phyloP scores from a whole-genome alignment of 1,284 basidiomycete species.

The Moesziomyces globuligerus region DNA sequence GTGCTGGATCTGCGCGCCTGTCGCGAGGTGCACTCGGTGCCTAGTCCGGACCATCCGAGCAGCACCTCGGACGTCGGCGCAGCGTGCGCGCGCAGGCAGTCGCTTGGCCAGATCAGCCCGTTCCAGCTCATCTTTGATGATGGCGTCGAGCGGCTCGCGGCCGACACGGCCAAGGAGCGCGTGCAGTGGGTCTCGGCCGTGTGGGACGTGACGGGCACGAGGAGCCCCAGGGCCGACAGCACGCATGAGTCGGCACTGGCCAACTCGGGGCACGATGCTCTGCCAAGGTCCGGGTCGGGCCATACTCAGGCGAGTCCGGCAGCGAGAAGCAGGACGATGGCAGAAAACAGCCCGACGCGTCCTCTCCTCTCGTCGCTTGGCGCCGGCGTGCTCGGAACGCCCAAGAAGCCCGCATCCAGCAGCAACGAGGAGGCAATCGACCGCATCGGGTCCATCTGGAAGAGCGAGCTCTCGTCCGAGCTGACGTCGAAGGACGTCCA shows the following conservation, averaged over 20 bases:
- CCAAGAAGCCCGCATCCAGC: constrained; percentile 16
- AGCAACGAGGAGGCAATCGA: constrained; percentile 46
- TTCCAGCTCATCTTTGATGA: constrained; percentile 64
- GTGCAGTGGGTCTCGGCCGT: constrained; percentile 56
- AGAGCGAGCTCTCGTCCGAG: constrained; percentile 51
- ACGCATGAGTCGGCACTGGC: constrained; percentile 19
- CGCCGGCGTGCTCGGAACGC: constrained; percentile 8
- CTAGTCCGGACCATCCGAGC: constrained; percentile 54
- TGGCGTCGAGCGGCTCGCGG: constrained; percentile 59
- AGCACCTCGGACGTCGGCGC: constrained; percentile 50
- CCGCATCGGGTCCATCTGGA: constrained; percentile 50
- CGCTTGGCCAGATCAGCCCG: constrained; percentile 44
- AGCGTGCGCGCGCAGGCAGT: constrained; percentile 40
- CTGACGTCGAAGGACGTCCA: constrained; percentile 32
- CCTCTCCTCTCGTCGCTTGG: constrained; percentile 11
- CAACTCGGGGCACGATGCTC: constrained; percentile 15
- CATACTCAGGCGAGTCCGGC: constrained; percentile 5
- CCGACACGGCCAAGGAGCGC: constrained; percentile 51
- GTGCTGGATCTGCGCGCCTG: constrained; percentile 56
- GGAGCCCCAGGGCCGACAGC: constrained; percentile 9
- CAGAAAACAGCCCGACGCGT: constrained; percentile 9
- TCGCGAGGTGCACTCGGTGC: constrained; percentile 59
- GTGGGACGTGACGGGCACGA: constrained; percentile 29
- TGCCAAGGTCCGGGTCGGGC: neutral
- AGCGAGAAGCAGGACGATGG: constrained; percentile 3